Evolutionary conservation across 2,329 filamentous ascomycete species (phyloP).

Genomic region (Hymenoscyphus scutula): DNA sequence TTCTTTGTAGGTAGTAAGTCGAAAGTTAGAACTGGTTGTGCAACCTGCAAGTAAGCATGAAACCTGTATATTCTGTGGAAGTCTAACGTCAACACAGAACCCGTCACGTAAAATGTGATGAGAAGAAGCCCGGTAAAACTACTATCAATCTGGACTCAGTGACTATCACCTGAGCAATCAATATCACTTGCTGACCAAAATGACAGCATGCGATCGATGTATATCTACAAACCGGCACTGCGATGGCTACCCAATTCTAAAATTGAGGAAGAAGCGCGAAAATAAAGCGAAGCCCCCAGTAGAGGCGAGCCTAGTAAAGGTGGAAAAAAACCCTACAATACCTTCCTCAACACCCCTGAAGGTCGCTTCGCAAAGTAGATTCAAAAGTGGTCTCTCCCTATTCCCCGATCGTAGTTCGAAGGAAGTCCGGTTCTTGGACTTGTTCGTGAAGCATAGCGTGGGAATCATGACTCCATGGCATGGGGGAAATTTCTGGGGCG

Average conservation of each 20-base stretch:
- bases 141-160: constrained; percentile 28
- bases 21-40: constrained; percentile 50
- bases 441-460: constrained; percentile 41
- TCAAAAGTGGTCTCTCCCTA: too few relatives aligned
- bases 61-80: background rate
- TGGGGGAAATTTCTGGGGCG: constrained; percentile 44
- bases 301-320: too few relatives aligned
- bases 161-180: too few relatives aligned
- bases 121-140: constrained; percentile 40
- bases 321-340: too few relatives aligned
- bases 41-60: constrained; percentile 53
- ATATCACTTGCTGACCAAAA: too few relatives aligned
- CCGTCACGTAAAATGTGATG: constrained; percentile 57
- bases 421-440: constrained; percentile 27
- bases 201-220: too few relatives aligned
- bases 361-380: too few relatives aligned
- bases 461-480: constrained; percentile 45
- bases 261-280: too few relatives aligned
- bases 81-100: constrained; percentile 39
- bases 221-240: too few relatives aligned
- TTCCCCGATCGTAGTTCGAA: background rate
- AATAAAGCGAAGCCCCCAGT: too few relatives aligned
- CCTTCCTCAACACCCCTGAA: too few relatives aligned
- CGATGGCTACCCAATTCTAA: too few relatives aligned
- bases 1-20: constrained; percentile 37